phyloP scores from a whole-genome alignment of 768 basidiomycete genomes.

The Polyporus arcularius region DNA sequence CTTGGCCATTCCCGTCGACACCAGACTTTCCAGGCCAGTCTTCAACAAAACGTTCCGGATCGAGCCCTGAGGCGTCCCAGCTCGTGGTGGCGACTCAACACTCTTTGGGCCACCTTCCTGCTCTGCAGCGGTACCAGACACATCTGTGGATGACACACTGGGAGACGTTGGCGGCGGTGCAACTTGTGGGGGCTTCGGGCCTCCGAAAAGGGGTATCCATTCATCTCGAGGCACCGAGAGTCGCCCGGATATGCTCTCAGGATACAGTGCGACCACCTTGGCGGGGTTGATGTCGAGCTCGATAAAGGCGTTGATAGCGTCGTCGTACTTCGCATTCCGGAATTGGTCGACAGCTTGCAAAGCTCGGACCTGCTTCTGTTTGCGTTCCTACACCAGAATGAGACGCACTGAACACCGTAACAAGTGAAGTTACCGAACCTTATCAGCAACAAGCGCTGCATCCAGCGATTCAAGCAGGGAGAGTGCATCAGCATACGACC shows the following conservation, averaged over 20 bases:
- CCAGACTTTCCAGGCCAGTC: conserved; percentile 55
- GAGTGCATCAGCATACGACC: conserved; percentile 78
- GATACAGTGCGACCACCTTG: conserved; percentile 89
- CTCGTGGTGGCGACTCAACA: conserved; percentile 10
- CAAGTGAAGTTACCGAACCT: conserved; percentile 40
- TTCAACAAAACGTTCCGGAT: conserved; percentile 54
- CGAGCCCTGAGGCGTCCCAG: conserved; percentile 27
- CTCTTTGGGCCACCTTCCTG: conserved; percentile 22
- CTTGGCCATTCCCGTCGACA: conserved; percentile 39
- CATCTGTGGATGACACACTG: conserved; percentile 14
- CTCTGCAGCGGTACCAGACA: conserved; percentile 26
- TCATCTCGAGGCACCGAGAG: conserved; percentile 64
- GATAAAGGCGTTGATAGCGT: conserved; percentile 85
- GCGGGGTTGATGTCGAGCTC: conserved; percentile 91
- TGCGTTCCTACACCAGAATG: conserved; percentile 44
- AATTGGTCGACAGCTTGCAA: conserved; percentile 83
- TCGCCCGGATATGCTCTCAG: conserved; percentile 77
- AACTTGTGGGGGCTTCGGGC: conserved; percentile 42
- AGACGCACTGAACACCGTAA: neutral
- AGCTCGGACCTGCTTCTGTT: conserved; percentile 61
- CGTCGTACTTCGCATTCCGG: conserved; percentile 63
- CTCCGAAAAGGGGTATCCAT: conserved; percentile 87
- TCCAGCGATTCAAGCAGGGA: conserved; percentile 74
- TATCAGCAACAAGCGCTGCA: conserved; percentile 57
- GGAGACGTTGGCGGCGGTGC: conserved; percentile 27